A percentile compares a stretch with the other conserved stretches of the same genome.
These are phyloP conservation scores for Volvariella volvacea DNA, from an alignment of 1,284 basidiomycete genomes.

Conservation along the genomic window DNA sequence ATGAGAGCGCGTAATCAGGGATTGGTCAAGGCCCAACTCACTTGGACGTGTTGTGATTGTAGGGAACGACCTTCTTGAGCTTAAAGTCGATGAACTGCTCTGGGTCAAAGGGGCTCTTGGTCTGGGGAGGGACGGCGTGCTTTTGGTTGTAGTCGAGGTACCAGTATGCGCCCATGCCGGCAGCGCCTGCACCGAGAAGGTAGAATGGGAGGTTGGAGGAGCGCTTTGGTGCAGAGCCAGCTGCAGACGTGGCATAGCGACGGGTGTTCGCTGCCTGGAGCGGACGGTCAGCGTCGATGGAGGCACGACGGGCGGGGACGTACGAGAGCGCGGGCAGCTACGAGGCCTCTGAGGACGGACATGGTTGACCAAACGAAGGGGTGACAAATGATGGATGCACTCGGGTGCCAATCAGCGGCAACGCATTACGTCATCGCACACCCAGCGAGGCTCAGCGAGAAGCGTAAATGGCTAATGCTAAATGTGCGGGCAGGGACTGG, in stretches of 20 bases:
- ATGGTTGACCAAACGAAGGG: constrained; percentile 20
- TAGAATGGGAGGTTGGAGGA: constrained; percentile 43
- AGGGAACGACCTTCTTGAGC: constrained; percentile 78
- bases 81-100: constrained; percentile 75
- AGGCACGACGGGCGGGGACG: constrained; percentile 13
- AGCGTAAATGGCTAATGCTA: too few species aligned
- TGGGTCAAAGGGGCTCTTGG: constrained; percentile 65
- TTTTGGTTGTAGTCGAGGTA: constrained; percentile 30
- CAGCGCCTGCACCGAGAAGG: constrained; percentile 43
- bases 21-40: constrained; percentile 22
- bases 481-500: too few species aligned
- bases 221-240: constrained; percentile 38
- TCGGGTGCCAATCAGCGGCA: not conserved
- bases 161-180: constrained; percentile 44
- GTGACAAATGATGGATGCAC: too few species aligned
- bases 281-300: constrained; percentile 11
- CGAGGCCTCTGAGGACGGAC: constrained; percentile 37
- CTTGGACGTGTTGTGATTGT: constrained; percentile 89
- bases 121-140: constrained; percentile 15
- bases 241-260: constrained; percentile 38
- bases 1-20: constrained; percentile 7
- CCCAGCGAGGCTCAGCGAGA: too few species aligned
- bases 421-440: too few species aligned
- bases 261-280: constrained; percentile 21
- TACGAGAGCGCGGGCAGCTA: constrained; percentile 34